phyloP scores from a whole-genome alignment of 169 alveolate species.

The Besnoitia besnoiti region DNA sequence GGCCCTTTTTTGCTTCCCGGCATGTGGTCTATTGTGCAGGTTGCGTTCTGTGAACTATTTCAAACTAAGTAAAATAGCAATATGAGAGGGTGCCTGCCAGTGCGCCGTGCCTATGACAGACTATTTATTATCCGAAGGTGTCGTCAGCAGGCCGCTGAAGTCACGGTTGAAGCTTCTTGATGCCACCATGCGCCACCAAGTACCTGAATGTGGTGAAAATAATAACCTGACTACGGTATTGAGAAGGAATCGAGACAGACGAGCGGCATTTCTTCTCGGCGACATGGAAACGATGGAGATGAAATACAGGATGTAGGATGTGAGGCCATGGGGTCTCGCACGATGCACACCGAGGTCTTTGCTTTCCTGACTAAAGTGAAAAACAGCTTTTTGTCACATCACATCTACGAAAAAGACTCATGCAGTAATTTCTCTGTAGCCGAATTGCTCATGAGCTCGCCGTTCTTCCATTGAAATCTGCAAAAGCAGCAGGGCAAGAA shows the following conservation, averaged over 20 bases:
- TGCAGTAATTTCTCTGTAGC: neutral
- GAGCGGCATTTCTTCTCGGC: neutral
- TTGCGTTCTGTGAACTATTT: too few species aligned
- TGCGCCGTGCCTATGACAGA: too few species aligned
- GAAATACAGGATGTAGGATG: neutral
- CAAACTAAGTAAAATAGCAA: too few species aligned
- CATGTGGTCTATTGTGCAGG: too few species aligned
- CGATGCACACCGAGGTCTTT: neutral
- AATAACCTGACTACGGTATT: neutral
- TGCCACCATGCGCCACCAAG: too few species aligned
- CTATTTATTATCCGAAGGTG: too few species aligned
- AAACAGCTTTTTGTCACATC: neutral
- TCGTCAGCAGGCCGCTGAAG: too few species aligned
- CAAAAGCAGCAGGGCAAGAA: neutral
- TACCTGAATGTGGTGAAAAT: too few species aligned
- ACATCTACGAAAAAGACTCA: too few species aligned
- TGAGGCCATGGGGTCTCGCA: neutral
- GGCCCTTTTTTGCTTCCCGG: too few species aligned
- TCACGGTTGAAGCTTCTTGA: too few species aligned
- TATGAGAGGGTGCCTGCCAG: too few species aligned
- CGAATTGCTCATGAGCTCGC: conserved; percentile 18
- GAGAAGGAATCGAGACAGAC: neutral
- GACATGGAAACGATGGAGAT: neutral
- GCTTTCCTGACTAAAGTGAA: neutral
- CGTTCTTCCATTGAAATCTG: conserved; percentile 30